phyloP scores from a whole-genome alignment of 2,329 filamentous ascomycete species.

The Capronia coronata region DNA sequence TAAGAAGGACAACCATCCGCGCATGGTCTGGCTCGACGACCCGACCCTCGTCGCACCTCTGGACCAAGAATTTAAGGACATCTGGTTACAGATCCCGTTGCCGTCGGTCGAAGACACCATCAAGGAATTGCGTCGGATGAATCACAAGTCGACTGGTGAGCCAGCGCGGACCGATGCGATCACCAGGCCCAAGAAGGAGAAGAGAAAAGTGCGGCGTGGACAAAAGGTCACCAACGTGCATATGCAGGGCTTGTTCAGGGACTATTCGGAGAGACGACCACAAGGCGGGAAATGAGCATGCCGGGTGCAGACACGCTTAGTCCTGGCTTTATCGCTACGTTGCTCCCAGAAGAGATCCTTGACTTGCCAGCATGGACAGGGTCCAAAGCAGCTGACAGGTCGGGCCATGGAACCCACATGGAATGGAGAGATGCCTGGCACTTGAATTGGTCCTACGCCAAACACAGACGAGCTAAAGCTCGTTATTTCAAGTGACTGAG shows the following conservation, averaged over 20 bases:
- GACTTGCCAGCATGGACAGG: no score
- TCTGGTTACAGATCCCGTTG: slow-evolving; percentile 76
- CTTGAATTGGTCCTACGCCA: not conserved
- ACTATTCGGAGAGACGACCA: slow-evolving; percentile 23
- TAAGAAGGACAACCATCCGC: slow-evolving; percentile 83
- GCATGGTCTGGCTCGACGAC: slow-evolving; percentile 85
- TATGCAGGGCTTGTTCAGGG: slow-evolving; percentile 49
- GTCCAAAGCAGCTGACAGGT: no score
- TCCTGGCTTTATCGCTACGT: no score
- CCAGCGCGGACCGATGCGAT: slow-evolving; percentile 54
- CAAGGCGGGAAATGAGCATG: slow-evolving; percentile 16
- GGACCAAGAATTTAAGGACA: slow-evolving; percentile 72
- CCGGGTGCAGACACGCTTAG: not conserved
- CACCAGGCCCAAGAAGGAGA: slow-evolving; percentile 57
- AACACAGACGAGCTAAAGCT: not conserved
- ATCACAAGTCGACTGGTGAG: slow-evolving; percentile 77
- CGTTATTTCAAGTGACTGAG: not conserved
- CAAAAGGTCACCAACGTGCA: slow-evolving; percentile 83
- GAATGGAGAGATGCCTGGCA: no score
- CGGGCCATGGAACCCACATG: no score
- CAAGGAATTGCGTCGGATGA: slow-evolving; percentile 64
- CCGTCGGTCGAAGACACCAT: slow-evolving; percentile 68
- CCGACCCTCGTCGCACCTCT: slow-evolving; percentile 67
- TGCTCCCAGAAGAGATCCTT: no score
- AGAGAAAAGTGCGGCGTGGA: slow-evolving; percentile 65